Percentiles rank a stretch among this genome's conserved stretches.
phyloP scores from a whole-genome alignment of 305 asterid genomes.

The Solanum chacoense region DNA sequence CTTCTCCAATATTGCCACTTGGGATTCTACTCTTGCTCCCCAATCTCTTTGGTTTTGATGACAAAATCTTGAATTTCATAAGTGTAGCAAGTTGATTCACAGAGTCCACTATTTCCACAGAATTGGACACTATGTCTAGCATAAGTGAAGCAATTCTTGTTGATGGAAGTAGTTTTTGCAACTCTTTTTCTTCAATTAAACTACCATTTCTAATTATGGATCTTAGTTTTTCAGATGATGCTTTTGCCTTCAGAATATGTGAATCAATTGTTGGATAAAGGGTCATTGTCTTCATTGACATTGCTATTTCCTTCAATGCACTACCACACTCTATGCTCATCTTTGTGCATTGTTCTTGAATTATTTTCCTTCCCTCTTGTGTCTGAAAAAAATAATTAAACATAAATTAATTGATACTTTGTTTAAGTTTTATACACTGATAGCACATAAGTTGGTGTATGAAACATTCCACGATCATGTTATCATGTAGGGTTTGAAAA shows the following conservation, averaged over 20 bases:
- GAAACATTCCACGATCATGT: not conserved
- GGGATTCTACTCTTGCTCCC: not conserved
- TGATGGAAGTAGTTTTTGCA: not conserved
- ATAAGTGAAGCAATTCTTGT: not conserved
- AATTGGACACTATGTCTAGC: not conserved
- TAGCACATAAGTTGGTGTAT: not conserved
- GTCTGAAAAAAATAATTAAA: conserved; percentile 13
- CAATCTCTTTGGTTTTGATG: not conserved
- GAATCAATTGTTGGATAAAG: conserved; percentile 17
- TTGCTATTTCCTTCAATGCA: conserved; percentile 36
- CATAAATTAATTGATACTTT: not conserved
- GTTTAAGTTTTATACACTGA: not conserved
- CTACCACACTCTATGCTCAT: conserved; percentile 35
- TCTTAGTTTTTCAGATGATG: not conserved
- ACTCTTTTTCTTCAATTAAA: not conserved
- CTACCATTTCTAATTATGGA: not conserved
- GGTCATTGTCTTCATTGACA: conserved; percentile 37
- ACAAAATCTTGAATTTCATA: not conserved
- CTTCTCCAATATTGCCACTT: not conserved
- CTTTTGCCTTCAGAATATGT: conserved; percentile 10
- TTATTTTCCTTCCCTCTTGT: conserved; percentile 17
- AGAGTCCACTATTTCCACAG: not conserved
- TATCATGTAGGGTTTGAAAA: not conserved
- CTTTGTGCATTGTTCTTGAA: conserved; percentile 28
- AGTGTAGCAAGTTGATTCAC: not conserved